Percentiles rank a stretch among this genome's conserved stretches.
phyloP scores from a whole-genome alignment of 1,139 yeast species.

The Pichia sp. region DNA sequence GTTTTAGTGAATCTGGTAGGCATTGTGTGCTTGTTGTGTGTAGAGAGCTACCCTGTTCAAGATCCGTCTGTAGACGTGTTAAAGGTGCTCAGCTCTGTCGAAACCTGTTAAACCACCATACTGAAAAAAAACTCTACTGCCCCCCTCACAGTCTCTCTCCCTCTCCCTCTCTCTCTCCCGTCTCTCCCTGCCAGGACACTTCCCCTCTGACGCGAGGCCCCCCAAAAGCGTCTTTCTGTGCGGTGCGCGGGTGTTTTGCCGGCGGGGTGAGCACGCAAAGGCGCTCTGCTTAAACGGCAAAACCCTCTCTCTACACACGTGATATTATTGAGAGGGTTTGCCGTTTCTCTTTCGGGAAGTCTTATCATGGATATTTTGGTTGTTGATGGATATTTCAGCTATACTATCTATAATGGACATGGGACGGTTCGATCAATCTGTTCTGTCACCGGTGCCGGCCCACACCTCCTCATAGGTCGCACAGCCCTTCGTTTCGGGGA shows the following conservation, averaged over 20 bases:
- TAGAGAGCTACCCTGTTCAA: background rate
- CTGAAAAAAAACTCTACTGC: background rate
- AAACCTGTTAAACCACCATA: background rate
- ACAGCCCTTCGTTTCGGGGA: constrained; percentile 82
- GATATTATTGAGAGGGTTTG: background rate
- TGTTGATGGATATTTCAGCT: too few species aligned
- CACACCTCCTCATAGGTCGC: constrained; percentile 57
- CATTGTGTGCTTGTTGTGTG: constrained; percentile 46
- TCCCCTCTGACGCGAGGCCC: background rate
- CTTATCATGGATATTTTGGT: too few species aligned
- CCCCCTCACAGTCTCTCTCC: background rate
- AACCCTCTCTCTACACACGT: constrained; percentile 4
- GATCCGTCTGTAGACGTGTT: background rate
- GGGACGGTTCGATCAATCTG: background rate
- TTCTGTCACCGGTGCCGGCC: constrained; percentile 28
- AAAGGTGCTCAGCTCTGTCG: background rate
- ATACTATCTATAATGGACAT: too few species aligned
- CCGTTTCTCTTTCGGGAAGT: background rate
- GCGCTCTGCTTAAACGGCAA: background rate
- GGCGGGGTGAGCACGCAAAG: too few species aligned
- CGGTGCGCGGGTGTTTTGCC: background rate
- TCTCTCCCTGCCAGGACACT: background rate
- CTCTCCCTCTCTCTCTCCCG: background rate
- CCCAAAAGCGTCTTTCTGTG: background rate
- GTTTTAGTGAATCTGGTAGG: constrained; percentile 99